Conservation (phyloP, 352 stramenopile genomes). For the Saprolegnia diclina region DNA sequence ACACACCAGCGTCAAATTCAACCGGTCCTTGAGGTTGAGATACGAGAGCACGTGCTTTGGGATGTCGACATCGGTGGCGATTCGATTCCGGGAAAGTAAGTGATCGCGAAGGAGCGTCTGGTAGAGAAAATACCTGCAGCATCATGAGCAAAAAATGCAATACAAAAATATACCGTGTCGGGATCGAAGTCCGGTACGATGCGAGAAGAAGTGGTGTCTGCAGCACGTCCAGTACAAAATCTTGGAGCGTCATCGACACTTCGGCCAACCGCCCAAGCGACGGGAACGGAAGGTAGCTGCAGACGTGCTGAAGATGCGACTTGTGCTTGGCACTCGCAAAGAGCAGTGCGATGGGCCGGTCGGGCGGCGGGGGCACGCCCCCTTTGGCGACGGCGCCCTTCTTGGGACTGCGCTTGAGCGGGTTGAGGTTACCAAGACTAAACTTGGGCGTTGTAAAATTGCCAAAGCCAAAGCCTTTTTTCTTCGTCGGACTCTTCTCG, state of each 20-base stretch:
- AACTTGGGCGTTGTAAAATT: constrained; percentile 11
- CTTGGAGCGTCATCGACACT: constrained; percentile 15
- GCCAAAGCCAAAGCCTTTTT: constrained; percentile 25
- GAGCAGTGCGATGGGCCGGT: constrained; percentile 18
- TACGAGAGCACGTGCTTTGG: constrained; percentile 1
- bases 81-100: constrained; percentile 7
- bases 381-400: background rate
- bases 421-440: constrained; percentile 12
- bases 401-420: constrained; percentile 16
- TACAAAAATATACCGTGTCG: constrained; percentile 10
- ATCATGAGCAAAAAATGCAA: too few relatives aligned
- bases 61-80: constrained; percentile 10
- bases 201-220: background rate
- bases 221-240: constrained; percentile 17
- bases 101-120: constrained; percentile 25
- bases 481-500: constrained; percentile 17
- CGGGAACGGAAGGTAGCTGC: constrained; percentile 5
- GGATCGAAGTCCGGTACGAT: background rate
- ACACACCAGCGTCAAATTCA: constrained; percentile 1
- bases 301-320: background rate
- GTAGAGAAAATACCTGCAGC: constrained; percentile 14
- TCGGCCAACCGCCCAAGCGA: background rate
- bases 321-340: constrained; percentile 17
- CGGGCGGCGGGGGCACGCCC: constrained; percentile 10
- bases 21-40: constrained; percentile 5